These are phyloP conservation scores for Fusarium robinianum DNA, from an alignment of 2,329 filamentous ascomycete species.

Conservation along the genomic window DNA sequence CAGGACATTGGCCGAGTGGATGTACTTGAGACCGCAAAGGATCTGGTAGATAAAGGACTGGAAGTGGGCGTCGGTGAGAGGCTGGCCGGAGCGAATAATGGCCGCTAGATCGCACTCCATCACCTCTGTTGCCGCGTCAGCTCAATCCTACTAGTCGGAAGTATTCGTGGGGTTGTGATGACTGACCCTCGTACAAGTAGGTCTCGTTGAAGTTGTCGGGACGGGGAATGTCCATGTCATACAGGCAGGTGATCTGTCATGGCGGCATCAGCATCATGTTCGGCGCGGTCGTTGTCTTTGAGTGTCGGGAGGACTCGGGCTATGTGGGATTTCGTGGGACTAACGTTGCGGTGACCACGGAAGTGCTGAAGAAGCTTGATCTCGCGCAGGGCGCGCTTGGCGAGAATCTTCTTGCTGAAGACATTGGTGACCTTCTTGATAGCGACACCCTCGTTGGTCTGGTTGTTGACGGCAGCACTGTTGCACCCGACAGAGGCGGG, in stretches of 20 bases:
- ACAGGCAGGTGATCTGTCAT: constrained; percentile 90
- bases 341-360: constrained; percentile 82
- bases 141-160: constrained; percentile 2
- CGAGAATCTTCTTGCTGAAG: constrained; percentile 99
- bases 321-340: constrained; percentile 37
- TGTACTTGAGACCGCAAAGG: constrained; percentile 97
- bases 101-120: constrained; percentile 99
- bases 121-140: constrained; percentile 66
- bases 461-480: constrained; percentile 89
- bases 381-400: constrained; percentile 95
- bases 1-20: constrained; percentile 96
- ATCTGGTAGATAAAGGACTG: constrained; percentile 99
- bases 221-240: constrained; percentile 98
- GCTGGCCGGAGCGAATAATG: constrained; percentile 96
- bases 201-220: constrained; percentile 99
- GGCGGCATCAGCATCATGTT: constrained; percentile 25
- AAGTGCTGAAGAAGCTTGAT: constrained; percentile 99
- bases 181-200: constrained; percentile 93
- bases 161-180: constrained; percentile 10
- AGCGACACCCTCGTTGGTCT: constrained; percentile 90
- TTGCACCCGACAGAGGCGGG: constrained; percentile 31
- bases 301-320: constrained; percentile 5
- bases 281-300: constrained; percentile 7
- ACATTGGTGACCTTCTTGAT: constrained; percentile 99
- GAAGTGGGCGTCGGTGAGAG: constrained; percentile 97